Base-by-base conservation (phyloP, 305 asterid genomes). In the Solanum aculeatissimum region DNA sequence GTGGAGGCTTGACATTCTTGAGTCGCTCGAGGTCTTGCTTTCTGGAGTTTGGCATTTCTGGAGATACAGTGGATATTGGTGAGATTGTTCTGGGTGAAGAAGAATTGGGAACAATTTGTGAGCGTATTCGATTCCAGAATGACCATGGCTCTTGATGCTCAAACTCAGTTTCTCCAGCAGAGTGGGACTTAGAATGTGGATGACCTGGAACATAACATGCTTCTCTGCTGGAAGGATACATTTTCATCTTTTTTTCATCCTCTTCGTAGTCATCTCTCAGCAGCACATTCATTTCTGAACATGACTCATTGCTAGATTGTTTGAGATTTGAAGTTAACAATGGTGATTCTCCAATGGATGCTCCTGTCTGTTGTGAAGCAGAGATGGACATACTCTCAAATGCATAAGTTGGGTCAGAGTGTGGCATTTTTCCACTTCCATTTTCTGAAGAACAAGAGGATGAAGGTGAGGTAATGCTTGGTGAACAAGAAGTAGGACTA, bases 141-240 rank as follows among this genome's bases (percentile, higher is more conserved):
- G 92, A 87, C 86, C 83, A 83, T 12, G 89, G 86, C 72, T 83
- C 75, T 38, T 85, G 80, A 79, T 42, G 62, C 84, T 85, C 63
- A 47, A 81, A 75, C 77, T 87, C 86, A 72, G 82, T 84, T 66
- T 89, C 85, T 51, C 83, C 90, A 68, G 68, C 85, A 57, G 88
- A 86, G 60, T 78, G 86, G 69, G 88, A 47, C 89, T 83, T 87
- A 82, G 25, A 57, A 58, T 78, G 88, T 19, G 81, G 80, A 11
- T 85, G 71, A 32, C 68, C 53, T 60, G 86, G 82, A 12, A 12
- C 66, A 47, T 66, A 49, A 16, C 84, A 47, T 15, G 45, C 54
- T 60, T 72, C 87, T 72, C 57, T 85, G 45, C 89, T 60, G 19
- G 66, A 45, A 51, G 65, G 65, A 66, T 49, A 18, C 65, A 19